phyloP scores from a whole-genome alignment of 495 filamentous ascomycete genomes.

The Trypethelium eluteriae region DNA sequence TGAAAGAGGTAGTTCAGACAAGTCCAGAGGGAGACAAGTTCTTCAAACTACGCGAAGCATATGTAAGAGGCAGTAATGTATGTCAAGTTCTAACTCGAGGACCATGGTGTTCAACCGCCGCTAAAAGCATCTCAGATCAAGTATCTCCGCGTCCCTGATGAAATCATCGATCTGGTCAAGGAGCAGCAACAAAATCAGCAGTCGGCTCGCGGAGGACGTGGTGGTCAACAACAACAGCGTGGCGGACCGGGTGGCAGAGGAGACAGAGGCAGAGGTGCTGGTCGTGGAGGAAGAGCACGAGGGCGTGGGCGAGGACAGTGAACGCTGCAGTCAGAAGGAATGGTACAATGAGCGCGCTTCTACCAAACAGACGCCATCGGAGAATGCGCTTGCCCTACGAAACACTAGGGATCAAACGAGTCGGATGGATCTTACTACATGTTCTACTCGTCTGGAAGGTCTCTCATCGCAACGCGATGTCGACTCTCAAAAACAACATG shows the following conservation, averaged over 20 bases:
- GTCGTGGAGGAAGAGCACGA: conserved; percentile 44
- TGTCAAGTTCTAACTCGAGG: conserved; percentile 12
- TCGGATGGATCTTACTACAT: too few species aligned
- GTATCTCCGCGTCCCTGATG: conserved; percentile 90
- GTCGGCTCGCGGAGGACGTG: conserved; percentile 54
- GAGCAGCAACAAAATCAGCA: conserved; percentile 70
- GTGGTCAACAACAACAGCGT: conserved; percentile 54
- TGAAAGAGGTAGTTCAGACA: conserved; percentile 97
- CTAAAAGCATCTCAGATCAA: conserved; percentile 66
- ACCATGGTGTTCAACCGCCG: not conserved
- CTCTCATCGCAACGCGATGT: too few species aligned
- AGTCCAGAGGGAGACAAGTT: conserved; percentile 92
- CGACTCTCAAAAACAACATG: too few species aligned
- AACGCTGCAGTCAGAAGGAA: not conserved
- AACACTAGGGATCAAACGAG: too few species aligned
- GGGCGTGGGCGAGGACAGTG: conserved; percentile 43
- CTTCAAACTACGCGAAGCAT: conserved; percentile 82
- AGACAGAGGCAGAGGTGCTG: conserved; percentile 47
- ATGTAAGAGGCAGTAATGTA: conserved; percentile 94
- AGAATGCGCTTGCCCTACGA: too few species aligned
- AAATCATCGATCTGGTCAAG: conserved; percentile 88
- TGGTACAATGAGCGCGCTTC: too few species aligned
- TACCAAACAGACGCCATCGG: too few species aligned
- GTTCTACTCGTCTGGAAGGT: too few species aligned
- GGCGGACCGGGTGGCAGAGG: conserved; percentile 54